Evolutionary conservation across 1,139 yeast species (phyloP), one percentile per base, ranked within the genome.

Genomic region (Suzukiozyma palmioleophila): DNA sequence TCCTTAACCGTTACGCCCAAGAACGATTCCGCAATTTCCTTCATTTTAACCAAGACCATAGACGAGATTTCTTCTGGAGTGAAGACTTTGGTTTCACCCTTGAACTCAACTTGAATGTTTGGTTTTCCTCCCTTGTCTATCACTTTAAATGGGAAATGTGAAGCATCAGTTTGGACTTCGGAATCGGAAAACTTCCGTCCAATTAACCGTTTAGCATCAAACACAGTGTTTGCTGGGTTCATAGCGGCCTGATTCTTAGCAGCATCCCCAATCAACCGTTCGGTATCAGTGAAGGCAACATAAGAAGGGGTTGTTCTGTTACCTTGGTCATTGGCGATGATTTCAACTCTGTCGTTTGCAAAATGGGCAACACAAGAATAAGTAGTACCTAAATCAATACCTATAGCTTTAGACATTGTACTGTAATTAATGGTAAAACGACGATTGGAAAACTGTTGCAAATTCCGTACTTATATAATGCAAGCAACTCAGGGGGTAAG

Each of bases 331-430:
- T 79, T 79, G 45, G 84, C 84, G 53, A 79, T 79, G 53, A 79
- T 79, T 57, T 79, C 84, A 36, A 79, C 84, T 54, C 83, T 71
- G 56, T 82, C 88, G 54, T 81, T 81, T 39, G 82, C 59, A 54
- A 75, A 80, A 60, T 79, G 85, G 36, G 86, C 89, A 45, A 82
- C 89, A 77, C 88, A 82, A 28, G 88, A 81, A 68, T 81, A 82
- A 35, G 89, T 82, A 39, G 89, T 82, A 62, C 89, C 89, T 73
- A 82, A 81, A 69, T 82, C 89, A 66, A 82, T 82, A 61, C 89
- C 89, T 49, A 82, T 75, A 63, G 87, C 86, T 65, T 75, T 78
- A 41, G 83, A 69, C 84, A 79, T 79, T 27, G 33, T 26, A n/a
- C 3, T 26, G 28, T 5, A 12, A n/a, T 18, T 4, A 18, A 18